Evolutionary conservation across 169 alveolate genomes (phyloP).

Genomic region (Cryptosporidium bovis): DNA sequence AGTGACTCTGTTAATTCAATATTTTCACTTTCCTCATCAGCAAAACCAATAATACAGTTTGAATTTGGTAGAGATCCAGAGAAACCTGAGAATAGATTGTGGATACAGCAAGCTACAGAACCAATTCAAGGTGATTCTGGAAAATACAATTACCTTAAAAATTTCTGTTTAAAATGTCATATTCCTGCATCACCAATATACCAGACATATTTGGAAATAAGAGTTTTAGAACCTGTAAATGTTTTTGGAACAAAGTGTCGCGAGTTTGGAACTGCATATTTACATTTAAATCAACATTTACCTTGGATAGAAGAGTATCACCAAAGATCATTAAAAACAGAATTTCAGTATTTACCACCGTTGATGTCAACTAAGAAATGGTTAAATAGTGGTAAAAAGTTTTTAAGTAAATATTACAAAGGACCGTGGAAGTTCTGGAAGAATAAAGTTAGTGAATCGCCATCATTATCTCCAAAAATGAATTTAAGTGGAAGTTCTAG

Average conservation of each 20-base stretch:
- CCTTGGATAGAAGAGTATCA: conserved; percentile 74
- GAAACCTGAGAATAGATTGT: conserved; percentile 70
- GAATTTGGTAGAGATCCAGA: conserved; percentile 75
- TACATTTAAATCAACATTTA: conserved; percentile 68
- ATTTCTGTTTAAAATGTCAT: conserved; percentile 66
- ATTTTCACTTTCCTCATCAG: conserved; percentile 34
- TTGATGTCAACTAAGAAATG: conserved; percentile 37
- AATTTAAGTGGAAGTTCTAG: conserved; percentile 35
- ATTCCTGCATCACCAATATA: conserved; percentile 72
- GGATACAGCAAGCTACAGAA: conserved; percentile 71
- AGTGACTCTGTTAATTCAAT: conserved; percentile 17
- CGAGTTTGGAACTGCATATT: conserved; percentile 70
- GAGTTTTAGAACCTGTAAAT: conserved; percentile 56
- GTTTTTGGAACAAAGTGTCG: conserved; percentile 69
- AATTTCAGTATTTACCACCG: conserved; percentile 72
- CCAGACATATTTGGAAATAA: conserved; percentile 65
- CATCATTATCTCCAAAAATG: conserved; percentile 28
- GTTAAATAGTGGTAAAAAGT: conserved; percentile 50
- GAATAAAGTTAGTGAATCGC: conserved; percentile 29
- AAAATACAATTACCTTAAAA: conserved; percentile 44
- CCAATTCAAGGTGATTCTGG: conserved; percentile 70
- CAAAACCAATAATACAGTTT: conserved; percentile 66
- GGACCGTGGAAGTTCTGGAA: conserved; percentile 72
- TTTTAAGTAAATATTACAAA: conserved; percentile 66
- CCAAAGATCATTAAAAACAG: conserved; percentile 57